These are phyloP conservation scores for Pilatotrama ljubarskyi DNA, from an alignment of 768 basidiomycete genomes.

Conservation along the genomic window DNA sequence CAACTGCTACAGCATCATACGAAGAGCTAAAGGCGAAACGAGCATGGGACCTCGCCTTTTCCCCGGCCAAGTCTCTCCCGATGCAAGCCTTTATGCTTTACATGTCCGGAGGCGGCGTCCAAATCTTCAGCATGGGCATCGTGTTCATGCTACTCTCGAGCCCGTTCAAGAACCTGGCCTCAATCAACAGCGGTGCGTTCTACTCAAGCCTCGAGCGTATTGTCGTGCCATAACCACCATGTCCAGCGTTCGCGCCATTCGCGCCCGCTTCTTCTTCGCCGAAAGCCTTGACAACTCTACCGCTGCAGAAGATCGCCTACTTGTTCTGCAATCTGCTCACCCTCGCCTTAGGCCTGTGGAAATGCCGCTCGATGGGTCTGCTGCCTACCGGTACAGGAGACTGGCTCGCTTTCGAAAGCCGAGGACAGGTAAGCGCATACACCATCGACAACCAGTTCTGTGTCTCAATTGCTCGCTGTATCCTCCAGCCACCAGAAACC, in stretches of 20 bases:
- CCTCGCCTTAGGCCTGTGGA: constrained; percentile 85
- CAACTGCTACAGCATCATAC: constrained; percentile 47
- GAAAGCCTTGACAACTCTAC: constrained; percentile 50
- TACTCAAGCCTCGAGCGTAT: not conserved
- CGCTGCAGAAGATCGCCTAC: constrained; percentile 70
- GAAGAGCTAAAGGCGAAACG: constrained; percentile 72
- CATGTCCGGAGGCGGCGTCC: constrained; percentile 95
- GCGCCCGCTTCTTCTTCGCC: constrained; percentile 58
- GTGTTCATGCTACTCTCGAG: constrained; percentile 88
- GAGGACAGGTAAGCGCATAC: constrained; percentile 42
- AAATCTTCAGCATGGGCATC: constrained; percentile 96
- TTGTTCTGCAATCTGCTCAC: constrained; percentile 75
- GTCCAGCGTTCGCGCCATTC: constrained; percentile 69
- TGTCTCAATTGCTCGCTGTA: too few relatives aligned
- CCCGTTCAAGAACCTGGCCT: constrained; percentile 81
- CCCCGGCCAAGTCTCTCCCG: constrained; percentile 86
- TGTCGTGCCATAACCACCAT: not conserved
- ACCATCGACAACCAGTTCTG: not conserved
- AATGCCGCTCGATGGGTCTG: constrained; percentile 90
- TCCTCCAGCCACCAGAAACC: not conserved
- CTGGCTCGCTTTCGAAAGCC: constrained; percentile 91
- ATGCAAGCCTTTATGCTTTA: constrained; percentile 99
- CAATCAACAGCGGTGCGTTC: constrained; percentile 73
- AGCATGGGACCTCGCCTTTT: constrained; percentile 83
- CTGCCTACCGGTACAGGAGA: constrained; percentile 90